phyloP scores from a whole-genome alignment of 2,329 filamentous ascomycete species.

The Hymenoscyphus infarciens region DNA sequence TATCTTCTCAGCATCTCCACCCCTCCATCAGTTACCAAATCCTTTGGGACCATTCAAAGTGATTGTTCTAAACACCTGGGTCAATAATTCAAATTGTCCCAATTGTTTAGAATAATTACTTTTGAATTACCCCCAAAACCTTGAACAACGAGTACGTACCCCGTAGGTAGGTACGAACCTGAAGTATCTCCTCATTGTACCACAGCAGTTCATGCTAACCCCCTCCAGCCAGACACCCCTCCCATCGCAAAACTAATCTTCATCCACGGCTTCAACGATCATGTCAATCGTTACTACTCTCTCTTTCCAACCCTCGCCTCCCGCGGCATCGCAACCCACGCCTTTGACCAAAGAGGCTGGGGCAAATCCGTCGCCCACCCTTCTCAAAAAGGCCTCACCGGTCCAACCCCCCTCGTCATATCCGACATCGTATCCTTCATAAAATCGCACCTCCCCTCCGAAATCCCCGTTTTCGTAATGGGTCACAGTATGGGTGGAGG shows the following conservation, averaged over 20 bases:
- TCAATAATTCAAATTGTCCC: not conserved
- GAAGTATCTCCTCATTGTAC: not conserved
- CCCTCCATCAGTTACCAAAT: not conserved
- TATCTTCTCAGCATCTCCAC: no score
- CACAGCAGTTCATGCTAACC: not conserved
- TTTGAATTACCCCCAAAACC: no score
- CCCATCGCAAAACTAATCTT: slow-evolving; percentile 70
- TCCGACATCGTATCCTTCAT: slow-evolving; percentile 77
- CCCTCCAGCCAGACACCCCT: slow-evolving; percentile 27
- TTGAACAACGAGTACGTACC: no score
- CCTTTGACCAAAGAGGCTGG: slow-evolving; percentile 88
- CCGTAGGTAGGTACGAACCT: no score
- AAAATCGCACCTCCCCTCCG: slow-evolving; percentile 49
- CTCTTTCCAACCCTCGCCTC: slow-evolving; percentile 69
- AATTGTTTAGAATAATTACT: no score
- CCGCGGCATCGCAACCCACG: slow-evolving; percentile 69
- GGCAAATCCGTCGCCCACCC: slow-evolving; percentile 64
- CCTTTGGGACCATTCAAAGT: not conserved
- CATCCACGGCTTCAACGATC: slow-evolving; percentile 88
- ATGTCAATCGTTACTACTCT: slow-evolving; percentile 71
- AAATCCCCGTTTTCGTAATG: slow-evolving; percentile 72
- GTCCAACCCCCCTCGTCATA: slow-evolving; percentile 68
- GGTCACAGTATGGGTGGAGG: slow-evolving; percentile 92
- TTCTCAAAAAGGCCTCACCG: slow-evolving; percentile 66
- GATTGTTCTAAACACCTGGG: not conserved